Conservation (phyloP, 257 asterid species). For the Jasminum sambac region DNA sequence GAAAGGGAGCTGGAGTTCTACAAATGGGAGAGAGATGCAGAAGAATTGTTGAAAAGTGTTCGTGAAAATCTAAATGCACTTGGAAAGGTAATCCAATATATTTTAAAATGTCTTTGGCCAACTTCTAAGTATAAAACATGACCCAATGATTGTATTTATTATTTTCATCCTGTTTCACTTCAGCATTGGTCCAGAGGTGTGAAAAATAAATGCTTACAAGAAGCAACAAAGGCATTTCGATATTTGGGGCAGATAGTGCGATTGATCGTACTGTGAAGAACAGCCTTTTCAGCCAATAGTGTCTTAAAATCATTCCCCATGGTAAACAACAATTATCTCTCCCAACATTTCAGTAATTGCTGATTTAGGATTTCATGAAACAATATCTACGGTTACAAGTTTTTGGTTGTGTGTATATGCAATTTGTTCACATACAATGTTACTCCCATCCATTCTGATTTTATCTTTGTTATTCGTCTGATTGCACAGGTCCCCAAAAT, state of each 20-base stretch:
- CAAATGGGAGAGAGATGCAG: conserved; percentile 75
- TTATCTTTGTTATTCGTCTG: not conserved
- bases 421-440: not conserved
- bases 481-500: not conserved
- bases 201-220: conserved; percentile 77
- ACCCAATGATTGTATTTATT: conserved; percentile 9
- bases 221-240: conserved; percentile 80
- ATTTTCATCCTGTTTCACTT: conserved; percentile 17
- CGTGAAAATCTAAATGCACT: conserved; percentile 83
- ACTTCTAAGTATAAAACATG: conserved; percentile 5
- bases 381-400: not conserved
- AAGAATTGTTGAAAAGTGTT: conserved; percentile 62
- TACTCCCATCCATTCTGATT: not conserved
- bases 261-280: conserved; percentile 58
- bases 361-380: not conserved
- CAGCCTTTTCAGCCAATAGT: conserved; percentile 2
- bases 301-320: conserved; percentile 9
- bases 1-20: conserved; percentile 69
- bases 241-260: conserved; percentile 84
- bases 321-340: conserved; percentile 22
- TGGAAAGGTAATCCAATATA: conserved; percentile 56
- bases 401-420: not conserved
- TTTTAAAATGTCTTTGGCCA: not conserved
- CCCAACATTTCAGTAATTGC: not conserved
- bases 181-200: conserved; percentile 93